These are phyloP conservation scores for Aaosphaeria pasadenensis DNA, from an alignment of 2,329 filamentous ascomycete species.

Conservation along the genomic window DNA sequence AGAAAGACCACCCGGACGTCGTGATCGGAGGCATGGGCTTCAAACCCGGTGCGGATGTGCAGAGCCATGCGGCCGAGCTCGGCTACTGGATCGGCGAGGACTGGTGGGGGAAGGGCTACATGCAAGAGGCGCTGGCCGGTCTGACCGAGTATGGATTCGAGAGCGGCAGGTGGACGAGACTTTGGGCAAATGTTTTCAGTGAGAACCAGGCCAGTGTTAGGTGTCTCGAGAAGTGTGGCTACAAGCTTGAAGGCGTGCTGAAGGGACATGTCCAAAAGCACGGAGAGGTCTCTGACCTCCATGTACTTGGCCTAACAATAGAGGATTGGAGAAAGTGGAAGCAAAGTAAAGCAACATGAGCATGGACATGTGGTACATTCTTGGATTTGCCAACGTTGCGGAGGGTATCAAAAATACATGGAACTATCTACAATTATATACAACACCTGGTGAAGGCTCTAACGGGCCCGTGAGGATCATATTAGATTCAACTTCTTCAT, in stretches of 20 bases:
- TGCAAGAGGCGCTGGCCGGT: slow-evolving; percentile 28
- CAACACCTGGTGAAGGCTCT: neutral
- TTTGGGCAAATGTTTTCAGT: slow-evolving; percentile 28
- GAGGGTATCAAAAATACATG: too few relatives aligned
- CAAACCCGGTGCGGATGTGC: slow-evolving; percentile 32
- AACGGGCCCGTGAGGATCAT: slow-evolving; percentile 1
- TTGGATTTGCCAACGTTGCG: too few relatives aligned
- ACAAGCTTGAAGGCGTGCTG: slow-evolving; percentile 33
- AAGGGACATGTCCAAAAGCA: slow-evolving; percentile 34
- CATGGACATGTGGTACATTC: neutral
- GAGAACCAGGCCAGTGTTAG: slow-evolving; percentile 35
- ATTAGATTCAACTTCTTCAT: slow-evolving; percentile 29
- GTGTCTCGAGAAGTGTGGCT: slow-evolving; percentile 39
- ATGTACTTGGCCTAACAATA: slow-evolving; percentile 35
- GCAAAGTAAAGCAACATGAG: neutral
- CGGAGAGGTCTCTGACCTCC: slow-evolving; percentile 28
- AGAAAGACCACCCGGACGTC: slow-evolving; percentile 6
- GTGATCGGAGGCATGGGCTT: slow-evolving; percentile 40
- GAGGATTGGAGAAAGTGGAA: slow-evolving; percentile 21
- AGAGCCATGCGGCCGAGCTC: slow-evolving; percentile 37
- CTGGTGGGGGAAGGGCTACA: slow-evolving; percentile 34
- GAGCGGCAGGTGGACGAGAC: slow-evolving; percentile 11
- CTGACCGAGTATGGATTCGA: slow-evolving; percentile 36
- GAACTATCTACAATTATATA: neutral
- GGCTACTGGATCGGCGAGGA: slow-evolving; percentile 43